Evolutionary conservation across 208 protist genomes (phyloP).

Genomic region (Trypanosoma mega): DNA sequence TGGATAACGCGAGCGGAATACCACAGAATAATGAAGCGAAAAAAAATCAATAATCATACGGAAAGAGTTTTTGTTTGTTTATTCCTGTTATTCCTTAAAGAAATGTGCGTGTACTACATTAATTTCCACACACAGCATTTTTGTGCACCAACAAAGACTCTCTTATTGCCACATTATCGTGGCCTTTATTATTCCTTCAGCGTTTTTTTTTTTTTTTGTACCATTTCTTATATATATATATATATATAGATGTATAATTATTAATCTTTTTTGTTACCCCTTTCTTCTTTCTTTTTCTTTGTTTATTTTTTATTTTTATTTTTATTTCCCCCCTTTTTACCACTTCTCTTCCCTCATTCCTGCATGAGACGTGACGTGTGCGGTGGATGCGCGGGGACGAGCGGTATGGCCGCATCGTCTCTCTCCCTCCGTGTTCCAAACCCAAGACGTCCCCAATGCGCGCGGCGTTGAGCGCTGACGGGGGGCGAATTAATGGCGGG

Average conservation of each 20-base stretch:
- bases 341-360: no score
- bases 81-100: background rate
- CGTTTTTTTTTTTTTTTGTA: slow-evolving; percentile 1
- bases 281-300: background rate
- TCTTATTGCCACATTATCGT: background rate
- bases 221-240: background rate
- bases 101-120: background rate
- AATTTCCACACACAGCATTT: no score
- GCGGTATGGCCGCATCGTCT: no score
- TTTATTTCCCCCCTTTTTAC: no score
- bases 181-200: background rate
- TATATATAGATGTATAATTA: background rate
- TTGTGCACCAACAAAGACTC: background rate
- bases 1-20: background rate
- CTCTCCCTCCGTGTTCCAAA: no score
- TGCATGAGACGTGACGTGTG: no score
- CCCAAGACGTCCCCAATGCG: no score
- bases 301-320: background rate
- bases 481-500: no score
- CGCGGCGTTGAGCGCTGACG: no score
- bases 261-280: background rate
- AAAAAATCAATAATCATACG: slow-evolving; percentile 31
- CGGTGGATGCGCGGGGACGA: no score
- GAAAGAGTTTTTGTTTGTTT: slow-evolving; percentile 4
- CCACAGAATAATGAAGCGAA: slow-evolving; percentile 13